Conservation (phyloP, 495 filamentous ascomycete genomes). For the Amniculicola lignicola region DNA sequence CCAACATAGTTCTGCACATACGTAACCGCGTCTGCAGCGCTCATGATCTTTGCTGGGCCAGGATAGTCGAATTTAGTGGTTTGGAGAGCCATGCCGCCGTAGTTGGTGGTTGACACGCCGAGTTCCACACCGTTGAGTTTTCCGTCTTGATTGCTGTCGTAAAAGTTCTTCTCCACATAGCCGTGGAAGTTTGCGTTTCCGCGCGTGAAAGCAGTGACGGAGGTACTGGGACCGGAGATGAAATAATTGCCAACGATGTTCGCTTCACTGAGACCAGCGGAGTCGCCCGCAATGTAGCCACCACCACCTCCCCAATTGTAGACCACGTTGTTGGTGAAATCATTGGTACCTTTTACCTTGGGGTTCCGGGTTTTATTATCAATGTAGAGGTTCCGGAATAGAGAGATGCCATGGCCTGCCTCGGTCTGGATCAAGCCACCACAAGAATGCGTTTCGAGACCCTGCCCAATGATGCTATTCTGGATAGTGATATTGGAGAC, state of each 20-base stretch:
- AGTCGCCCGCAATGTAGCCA: slow-evolving; percentile 27
- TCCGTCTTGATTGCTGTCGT: slow-evolving; percentile 23
- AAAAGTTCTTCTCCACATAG: slow-evolving; percentile 17
- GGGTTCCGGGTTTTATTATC: slow-evolving; percentile 30
- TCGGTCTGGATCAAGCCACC: slow-evolving; percentile 25
- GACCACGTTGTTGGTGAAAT: slow-evolving; percentile 29
- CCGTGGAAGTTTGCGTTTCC: slow-evolving; percentile 17
- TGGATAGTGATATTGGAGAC: slow-evolving; percentile 29
- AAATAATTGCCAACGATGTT: slow-evolving; percentile 30
- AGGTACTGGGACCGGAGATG: slow-evolving; percentile 20
- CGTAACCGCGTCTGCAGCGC: slow-evolving; percentile 9
- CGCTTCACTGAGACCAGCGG: slow-evolving; percentile 5
- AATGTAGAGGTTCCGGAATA: slow-evolving; percentile 28
- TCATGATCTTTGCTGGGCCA: slow-evolving; percentile 1
- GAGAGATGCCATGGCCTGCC: slow-evolving; percentile 14
- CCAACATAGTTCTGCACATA: slow-evolving; percentile 14
- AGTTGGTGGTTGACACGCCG: slow-evolving; percentile 4
- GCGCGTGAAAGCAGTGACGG: slow-evolving; percentile 8
- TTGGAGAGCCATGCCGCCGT: slow-evolving; percentile 18
- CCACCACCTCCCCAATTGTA: slow-evolving; percentile 31
- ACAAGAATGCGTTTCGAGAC: slow-evolving; percentile 21
- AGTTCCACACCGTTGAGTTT: slow-evolving; percentile 19
- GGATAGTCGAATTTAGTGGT: slow-evolving; percentile 10
- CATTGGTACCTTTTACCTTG: slow-evolving; percentile 26
- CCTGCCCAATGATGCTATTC: slow-evolving; percentile 29